phyloP scores from a whole-genome alignment of 768 basidiomycete genomes.

The Leccinum truebloodii region DNA sequence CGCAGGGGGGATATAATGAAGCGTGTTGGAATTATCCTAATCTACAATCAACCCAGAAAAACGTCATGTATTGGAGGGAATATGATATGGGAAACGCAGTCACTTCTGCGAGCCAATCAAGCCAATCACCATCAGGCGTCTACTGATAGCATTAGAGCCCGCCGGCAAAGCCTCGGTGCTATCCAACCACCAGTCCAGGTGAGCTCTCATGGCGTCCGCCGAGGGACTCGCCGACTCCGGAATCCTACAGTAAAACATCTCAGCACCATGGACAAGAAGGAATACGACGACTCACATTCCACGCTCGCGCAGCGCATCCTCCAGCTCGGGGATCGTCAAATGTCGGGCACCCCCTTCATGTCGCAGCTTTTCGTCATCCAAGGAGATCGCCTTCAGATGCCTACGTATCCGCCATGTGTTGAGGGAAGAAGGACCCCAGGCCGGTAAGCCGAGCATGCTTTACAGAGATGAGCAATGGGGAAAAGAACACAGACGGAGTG shows the following conservation, averaged over 20 bases:
- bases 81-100: not conserved
- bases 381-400: constrained; percentile 42
- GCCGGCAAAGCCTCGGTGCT: constrained; percentile 38
- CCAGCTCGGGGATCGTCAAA: constrained; percentile 56
- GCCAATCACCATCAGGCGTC: constrained; percentile 53
- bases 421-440: constrained; percentile 39
- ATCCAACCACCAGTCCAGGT: constrained; percentile 67
- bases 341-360: constrained; percentile 45
- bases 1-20: constrained; percentile 1
- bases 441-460: constrained; percentile 40
- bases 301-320: constrained; percentile 71
- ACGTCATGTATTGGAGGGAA: not conserved
- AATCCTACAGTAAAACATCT: constrained; percentile 33
- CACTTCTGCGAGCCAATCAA: constrained; percentile 34
- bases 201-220: constrained; percentile 47
- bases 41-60: constrained; percentile 15
- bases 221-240: constrained; percentile 35
- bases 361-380: constrained; percentile 65
- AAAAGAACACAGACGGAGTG: not conserved
- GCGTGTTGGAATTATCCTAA: constrained; percentile 11
- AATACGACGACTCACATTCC: constrained; percentile 59
- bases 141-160: constrained; percentile 41
- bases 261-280: not conserved
- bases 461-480: constrained; percentile 29
- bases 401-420: constrained; percentile 37